Evolutionary conservation across 192 early-diverging fungal genomes (phyloP).

Genomic region (Linnemannia exigua): DNA sequence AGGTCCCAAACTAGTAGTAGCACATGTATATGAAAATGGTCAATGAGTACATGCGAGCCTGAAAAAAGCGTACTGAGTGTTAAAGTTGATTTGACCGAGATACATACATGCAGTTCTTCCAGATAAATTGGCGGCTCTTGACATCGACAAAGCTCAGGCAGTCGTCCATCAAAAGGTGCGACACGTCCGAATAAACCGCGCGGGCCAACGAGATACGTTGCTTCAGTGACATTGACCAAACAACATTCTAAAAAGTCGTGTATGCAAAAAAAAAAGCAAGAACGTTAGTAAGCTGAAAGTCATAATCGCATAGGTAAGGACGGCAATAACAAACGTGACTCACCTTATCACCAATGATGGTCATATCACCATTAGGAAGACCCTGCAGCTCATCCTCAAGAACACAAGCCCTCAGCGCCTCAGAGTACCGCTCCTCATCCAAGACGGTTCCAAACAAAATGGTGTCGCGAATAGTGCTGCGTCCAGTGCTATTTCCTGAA

Average conservation of each 20-base stretch:
- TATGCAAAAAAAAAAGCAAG: not conserved
- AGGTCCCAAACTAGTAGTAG: slow-evolving; percentile 28
- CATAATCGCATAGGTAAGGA: not conserved
- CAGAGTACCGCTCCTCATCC: slow-evolving; percentile 62
- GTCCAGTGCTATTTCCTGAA: slow-evolving; percentile 65
- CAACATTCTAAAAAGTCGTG: slow-evolving; percentile 54
- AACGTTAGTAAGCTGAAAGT: not conserved
- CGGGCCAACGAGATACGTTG: slow-evolving; percentile 87
- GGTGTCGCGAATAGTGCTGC: slow-evolving; percentile 75
- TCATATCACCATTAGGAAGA: slow-evolving; percentile 68
- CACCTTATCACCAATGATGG: slow-evolving; percentile 68
- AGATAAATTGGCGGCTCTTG: slow-evolving; percentile 49
- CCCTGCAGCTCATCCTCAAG: slow-evolving; percentile 66
- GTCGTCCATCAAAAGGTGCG: slow-evolving; percentile 85
- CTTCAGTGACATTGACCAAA: slow-evolving; percentile 89
- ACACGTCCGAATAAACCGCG: slow-evolving; percentile 79
- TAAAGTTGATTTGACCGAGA: not conserved
- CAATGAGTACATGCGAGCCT: not conserved
- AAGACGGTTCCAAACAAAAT: slow-evolving; percentile 71
- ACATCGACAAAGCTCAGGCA: slow-evolving; percentile 92
- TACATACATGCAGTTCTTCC: slow-evolving; percentile 54
- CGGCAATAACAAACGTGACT: not conserved
- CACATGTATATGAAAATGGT: not conserved
- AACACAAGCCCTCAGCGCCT: slow-evolving; percentile 67
- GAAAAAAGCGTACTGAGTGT: not conserved